phyloP scores from a whole-genome alignment of 169 alveolate genomes.

The Plasmodium chabaudi region DNA sequence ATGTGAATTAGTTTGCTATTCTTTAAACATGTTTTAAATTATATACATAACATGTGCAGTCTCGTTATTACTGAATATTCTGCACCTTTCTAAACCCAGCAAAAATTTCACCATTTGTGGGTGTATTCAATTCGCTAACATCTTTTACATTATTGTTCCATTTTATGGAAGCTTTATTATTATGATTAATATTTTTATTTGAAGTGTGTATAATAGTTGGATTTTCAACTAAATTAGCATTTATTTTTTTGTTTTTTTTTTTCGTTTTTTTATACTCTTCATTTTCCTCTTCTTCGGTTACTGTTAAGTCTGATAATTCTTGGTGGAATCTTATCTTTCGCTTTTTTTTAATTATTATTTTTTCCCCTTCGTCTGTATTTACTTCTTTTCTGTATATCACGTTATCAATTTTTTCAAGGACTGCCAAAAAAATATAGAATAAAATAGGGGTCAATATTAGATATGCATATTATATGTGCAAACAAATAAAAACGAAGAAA shows the following conservation, averaged over 20 bases:
- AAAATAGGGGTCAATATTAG: background rate
- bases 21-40: no score
- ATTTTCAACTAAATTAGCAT: slow-evolving; percentile 20
- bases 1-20: no score
- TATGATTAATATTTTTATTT: slow-evolving; percentile 37
- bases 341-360: slow-evolving; percentile 71
- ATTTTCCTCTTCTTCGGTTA: slow-evolving; percentile 65
- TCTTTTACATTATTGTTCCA: slow-evolving; percentile 75
- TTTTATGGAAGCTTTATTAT: slow-evolving; percentile 65
- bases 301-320: slow-evolving; percentile 66
- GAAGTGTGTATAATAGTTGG: background rate
- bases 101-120: slow-evolving; percentile 72
- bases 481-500: background rate
- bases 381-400: slow-evolving; percentile 74
- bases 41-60: no score
- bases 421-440: slow-evolving; percentile 18
- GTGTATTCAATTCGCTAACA: slow-evolving; percentile 71
- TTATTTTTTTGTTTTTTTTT: slow-evolving; percentile 55
- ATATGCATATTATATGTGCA: background rate
- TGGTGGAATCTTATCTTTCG: slow-evolving; percentile 74
- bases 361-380: slow-evolving; percentile 62
- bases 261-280: slow-evolving; percentile 74
- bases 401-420: slow-evolving; percentile 62
- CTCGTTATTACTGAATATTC: slow-evolving; percentile 8
- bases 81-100: slow-evolving; percentile 67